A percentile compares a stretch with the other conserved stretches of the same genome.
phyloP scores from a whole-genome alignment of 75 land plant genomes.

The Pseudotsuga menziesii region DNA sequence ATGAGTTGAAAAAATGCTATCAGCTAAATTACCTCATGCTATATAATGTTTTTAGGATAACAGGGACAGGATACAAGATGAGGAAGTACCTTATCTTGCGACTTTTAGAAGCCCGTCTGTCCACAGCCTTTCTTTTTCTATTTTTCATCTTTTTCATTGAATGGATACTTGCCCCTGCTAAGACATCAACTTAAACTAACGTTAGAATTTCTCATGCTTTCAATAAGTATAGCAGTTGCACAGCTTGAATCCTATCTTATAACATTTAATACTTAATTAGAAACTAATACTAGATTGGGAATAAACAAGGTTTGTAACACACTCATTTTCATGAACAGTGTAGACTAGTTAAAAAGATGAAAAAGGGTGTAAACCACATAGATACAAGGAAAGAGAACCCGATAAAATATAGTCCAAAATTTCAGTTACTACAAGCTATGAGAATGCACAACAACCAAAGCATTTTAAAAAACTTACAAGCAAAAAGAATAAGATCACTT shows the following conservation, averaged over 20 bases:
- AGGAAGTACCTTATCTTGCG: slow-evolving; percentile 77
- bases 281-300: not conserved
- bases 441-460: too few relatives aligned
- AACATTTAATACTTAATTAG: not conserved
- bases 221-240: not conserved
- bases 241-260: not conserved
- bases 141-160: slow-evolving; percentile 39
- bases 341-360: too few relatives aligned
- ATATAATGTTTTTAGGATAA: slow-evolving; percentile 8
- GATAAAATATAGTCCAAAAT: too few relatives aligned
- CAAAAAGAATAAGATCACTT: too few relatives aligned
- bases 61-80: not conserved
- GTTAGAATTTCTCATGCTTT: not conserved
- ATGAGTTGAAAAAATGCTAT: not conserved
- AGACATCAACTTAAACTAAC: slow-evolving; percentile 3
- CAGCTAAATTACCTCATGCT: not conserved
- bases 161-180: slow-evolving; percentile 10
- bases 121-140: slow-evolving; percentile 83
- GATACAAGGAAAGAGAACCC: too few relatives aligned
- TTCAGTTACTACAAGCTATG: too few relatives aligned
- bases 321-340: too few relatives aligned
- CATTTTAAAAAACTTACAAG: too few relatives aligned
- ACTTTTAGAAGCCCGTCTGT: slow-evolving; percentile 95
- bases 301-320: not conserved
- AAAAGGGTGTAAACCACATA: too few relatives aligned